These are phyloP conservation scores for Claviceps citrina DNA, from an alignment of 2,329 filamentous ascomycete genomes.

Conservation along the genomic window DNA sequence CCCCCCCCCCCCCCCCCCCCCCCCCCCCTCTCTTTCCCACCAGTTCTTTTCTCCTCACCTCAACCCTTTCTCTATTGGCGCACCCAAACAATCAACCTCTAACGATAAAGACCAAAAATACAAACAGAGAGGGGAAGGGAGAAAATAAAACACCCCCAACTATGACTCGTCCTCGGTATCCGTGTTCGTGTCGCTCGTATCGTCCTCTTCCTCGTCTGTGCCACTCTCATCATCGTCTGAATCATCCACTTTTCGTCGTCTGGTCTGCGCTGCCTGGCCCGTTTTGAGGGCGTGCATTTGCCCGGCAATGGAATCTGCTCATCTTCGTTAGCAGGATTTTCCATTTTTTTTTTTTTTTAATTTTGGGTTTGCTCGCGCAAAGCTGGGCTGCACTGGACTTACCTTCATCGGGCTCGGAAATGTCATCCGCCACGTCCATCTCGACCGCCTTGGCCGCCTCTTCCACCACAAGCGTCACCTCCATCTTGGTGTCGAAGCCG, in stretches of 20 bases:
- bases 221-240: constrained; percentile 75
- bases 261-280: constrained; percentile 44
- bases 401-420: constrained; percentile 97
- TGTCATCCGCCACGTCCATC: constrained; percentile 78
- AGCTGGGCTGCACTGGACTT: no score
- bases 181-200: constrained; percentile 54
- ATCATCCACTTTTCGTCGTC: constrained; percentile 40
- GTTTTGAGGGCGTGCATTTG: constrained; percentile 82
- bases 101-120: background rate
- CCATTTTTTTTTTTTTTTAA: no score
- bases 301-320: constrained; percentile 70
- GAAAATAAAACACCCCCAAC: background rate
- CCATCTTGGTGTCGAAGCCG: constrained; percentile 82
- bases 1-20: no score
- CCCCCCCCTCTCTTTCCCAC: no score
- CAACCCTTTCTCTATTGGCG: no score
- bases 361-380: no score
- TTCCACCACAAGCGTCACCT: constrained; percentile 78
- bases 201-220: constrained; percentile 50
- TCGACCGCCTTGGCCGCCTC: constrained; percentile 72
- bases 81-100: no score
- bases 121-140: background rate
- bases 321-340: background rate
- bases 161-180: constrained; percentile 49
- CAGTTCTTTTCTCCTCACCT: no score